phyloP scores from a whole-genome alignment of 2,329 filamentous ascomycete species.

The Colletotrichum viniferum region DNA sequence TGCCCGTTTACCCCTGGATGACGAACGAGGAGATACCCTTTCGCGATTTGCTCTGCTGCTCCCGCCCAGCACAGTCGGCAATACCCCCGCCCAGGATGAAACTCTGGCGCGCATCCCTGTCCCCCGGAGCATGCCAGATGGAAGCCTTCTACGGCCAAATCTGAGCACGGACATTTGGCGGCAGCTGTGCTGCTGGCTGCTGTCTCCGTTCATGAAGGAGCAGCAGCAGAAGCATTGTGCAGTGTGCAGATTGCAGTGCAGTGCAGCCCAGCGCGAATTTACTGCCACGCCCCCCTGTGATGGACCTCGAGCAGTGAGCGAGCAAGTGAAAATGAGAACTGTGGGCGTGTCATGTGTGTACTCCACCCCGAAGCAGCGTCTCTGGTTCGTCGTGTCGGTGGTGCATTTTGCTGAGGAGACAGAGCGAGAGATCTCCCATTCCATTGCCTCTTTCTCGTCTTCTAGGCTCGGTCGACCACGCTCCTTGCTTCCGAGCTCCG shows the following conservation, averaged over 20 bases:
- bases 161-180: conserved; percentile 20
- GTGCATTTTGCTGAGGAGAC: not conserved
- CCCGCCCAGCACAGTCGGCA: not conserved
- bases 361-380: not conserved
- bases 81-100: conserved; percentile 19
- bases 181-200: not conserved
- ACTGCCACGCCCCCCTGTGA: not conserved
- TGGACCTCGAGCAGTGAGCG: not conserved
- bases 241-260: not conserved
- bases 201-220: not conserved
- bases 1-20: not conserved
- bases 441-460: not conserved
- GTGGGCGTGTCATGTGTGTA: not conserved
- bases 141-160: conserved; percentile 21
- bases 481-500: conserved; percentile 13
- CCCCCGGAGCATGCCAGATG: conserved; percentile 5
- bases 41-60: conserved; percentile 5
- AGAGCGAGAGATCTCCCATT: not conserved
- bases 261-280: not conserved
- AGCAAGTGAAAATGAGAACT: not conserved
- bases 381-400: not conserved
- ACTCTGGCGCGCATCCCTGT: conserved; percentile 17
- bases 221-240: not conserved
- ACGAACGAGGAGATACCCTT: conserved; percentile 5
- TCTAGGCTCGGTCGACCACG: conserved; percentile 11